phyloP scores from a whole-genome alignment of 2,329 filamentous ascomycete species.

The Neurospora sp. region DNA sequence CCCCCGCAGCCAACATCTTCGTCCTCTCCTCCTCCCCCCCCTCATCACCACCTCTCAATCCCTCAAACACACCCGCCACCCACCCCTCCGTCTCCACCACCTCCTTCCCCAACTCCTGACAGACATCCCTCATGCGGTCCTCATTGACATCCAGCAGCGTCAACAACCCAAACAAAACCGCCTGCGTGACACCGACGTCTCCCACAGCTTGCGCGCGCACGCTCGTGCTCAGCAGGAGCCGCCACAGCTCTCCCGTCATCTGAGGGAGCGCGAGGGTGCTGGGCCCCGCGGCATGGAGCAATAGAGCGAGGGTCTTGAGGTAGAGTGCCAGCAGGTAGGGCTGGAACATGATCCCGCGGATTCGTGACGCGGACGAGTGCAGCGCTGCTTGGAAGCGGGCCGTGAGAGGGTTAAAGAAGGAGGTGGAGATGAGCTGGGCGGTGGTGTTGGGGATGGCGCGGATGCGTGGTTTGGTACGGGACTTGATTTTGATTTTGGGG shows the following conservation, averaged over 20 bases:
- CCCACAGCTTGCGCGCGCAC: slow-evolving; percentile 50
- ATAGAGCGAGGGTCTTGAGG: slow-evolving; percentile 73
- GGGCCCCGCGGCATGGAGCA: slow-evolving; percentile 75
- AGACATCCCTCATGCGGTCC: slow-evolving; percentile 59
- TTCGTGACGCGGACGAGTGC: slow-evolving; percentile 29
- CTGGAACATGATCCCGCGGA: slow-evolving; percentile 55
- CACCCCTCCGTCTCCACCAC: slow-evolving; percentile 82
- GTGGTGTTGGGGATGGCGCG: slow-evolving; percentile 65
- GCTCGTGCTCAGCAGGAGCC: slow-evolving; percentile 55
- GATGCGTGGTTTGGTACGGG: slow-evolving; percentile 24
- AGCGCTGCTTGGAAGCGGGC: slow-evolving; percentile 65
- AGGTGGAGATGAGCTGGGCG: slow-evolving; percentile 60
- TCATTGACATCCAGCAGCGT: slow-evolving; percentile 75
- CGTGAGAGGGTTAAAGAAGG: slow-evolving; percentile 80
- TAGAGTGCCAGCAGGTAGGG: slow-evolving; percentile 69
- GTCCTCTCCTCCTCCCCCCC: slow-evolving; percentile 66
- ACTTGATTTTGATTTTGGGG: slow-evolving; percentile 20
- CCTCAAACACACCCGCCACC: slow-evolving; percentile 67
- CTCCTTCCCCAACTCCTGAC: slow-evolving; percentile 62
- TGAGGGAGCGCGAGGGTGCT: slow-evolving; percentile 65
- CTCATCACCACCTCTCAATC: slow-evolving; percentile 37
- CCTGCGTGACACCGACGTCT: slow-evolving; percentile 59
- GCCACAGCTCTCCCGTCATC: slow-evolving; percentile 77
- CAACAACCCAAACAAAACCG: slow-evolving; percentile 68
- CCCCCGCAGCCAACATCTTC: slow-evolving; percentile 66